Evolutionary conservation across 768 basidiomycete species (phyloP).

Genomic region (Boletus sp.): DNA sequence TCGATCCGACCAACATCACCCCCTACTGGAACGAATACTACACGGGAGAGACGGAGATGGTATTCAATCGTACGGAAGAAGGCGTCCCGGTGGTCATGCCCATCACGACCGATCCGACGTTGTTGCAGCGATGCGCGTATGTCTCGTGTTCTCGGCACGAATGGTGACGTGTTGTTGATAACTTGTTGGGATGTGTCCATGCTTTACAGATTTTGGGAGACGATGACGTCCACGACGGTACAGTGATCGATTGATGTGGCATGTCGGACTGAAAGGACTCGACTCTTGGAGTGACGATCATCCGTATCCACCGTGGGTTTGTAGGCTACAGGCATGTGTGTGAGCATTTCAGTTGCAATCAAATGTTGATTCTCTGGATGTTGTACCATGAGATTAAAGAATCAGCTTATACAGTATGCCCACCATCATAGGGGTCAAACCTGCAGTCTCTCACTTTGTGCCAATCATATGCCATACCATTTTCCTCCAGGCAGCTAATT

Average conservation of each 20-base stretch:
- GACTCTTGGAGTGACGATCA: no score
- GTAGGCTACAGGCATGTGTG: background rate
- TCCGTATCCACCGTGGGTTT: no score
- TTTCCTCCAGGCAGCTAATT: no score
- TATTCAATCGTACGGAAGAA: conserved; percentile 11
- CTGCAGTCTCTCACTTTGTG: no score
- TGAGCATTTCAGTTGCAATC: background rate
- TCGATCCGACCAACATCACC: conserved; percentile 16
- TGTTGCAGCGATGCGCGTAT: conserved; percentile 13
- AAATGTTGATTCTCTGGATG: background rate
- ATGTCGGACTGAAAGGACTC: background rate
- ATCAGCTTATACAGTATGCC: no score
- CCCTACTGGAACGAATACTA: conserved; percentile 10
- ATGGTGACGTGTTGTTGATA: background rate
- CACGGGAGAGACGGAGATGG: conserved; percentile 9
- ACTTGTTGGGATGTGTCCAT: background rate
- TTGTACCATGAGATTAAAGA: no score
- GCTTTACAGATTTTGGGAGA: conserved; percentile 13
- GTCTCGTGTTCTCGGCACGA: background rate
- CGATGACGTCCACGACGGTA: conserved; percentile 3
- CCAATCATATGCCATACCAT: no score
- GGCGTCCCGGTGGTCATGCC: conserved; percentile 1
- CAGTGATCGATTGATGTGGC: conserved; percentile 5
- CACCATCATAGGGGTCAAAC: no score
- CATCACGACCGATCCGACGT: background rate